phyloP scores from a whole-genome alignment of 2,329 filamentous ascomycete species.

The Zalaria obscura region DNA sequence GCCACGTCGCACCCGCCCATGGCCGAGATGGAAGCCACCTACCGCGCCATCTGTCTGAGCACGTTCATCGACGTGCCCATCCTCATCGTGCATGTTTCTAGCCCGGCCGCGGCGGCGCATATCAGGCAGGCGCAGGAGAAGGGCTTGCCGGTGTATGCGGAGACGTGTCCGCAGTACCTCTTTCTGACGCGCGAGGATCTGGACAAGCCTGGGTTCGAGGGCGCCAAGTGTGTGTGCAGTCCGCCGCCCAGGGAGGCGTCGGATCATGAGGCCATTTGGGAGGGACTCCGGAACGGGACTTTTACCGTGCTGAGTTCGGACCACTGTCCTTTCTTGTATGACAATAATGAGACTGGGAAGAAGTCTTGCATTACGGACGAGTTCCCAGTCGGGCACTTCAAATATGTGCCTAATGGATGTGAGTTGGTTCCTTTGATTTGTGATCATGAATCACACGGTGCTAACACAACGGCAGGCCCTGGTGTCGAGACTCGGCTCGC shows the following conservation, averaged over 20 bases:
- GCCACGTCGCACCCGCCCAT: conserved; percentile 34
- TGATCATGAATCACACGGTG: too few species aligned
- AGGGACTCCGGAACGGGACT: conserved; percentile 35
- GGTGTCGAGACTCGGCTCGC: conserved; percentile 44
- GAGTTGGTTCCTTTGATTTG: conserved; percentile 1
- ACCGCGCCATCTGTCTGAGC: conserved; percentile 36
- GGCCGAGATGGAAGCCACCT: conserved; percentile 38
- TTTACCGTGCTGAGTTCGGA: conserved; percentile 38
- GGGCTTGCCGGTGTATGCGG: conserved; percentile 36
- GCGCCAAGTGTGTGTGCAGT: conserved; percentile 41
- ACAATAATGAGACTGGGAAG: conserved; percentile 33
- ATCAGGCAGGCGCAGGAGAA: conserved; percentile 36
- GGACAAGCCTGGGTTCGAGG: conserved; percentile 37
- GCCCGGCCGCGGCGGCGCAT: conserved; percentile 29
- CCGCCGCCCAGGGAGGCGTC: conserved; percentile 34
- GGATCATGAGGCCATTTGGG: conserved; percentile 38
- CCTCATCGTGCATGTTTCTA: conserved; percentile 39
- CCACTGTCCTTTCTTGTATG: conserved; percentile 37
- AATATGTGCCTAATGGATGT: conserved; percentile 42
- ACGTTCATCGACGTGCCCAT: conserved; percentile 38
- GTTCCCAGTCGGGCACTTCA: conserved; percentile 33
- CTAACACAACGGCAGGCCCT: conserved; percentile 18
- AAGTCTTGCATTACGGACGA: conserved; percentile 32
- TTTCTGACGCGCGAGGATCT: conserved; percentile 38
- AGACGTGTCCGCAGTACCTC: conserved; percentile 44